phyloP scores from a whole-genome alignment of 306 rosid species.

The Notholithocarpus densiflorus region DNA sequence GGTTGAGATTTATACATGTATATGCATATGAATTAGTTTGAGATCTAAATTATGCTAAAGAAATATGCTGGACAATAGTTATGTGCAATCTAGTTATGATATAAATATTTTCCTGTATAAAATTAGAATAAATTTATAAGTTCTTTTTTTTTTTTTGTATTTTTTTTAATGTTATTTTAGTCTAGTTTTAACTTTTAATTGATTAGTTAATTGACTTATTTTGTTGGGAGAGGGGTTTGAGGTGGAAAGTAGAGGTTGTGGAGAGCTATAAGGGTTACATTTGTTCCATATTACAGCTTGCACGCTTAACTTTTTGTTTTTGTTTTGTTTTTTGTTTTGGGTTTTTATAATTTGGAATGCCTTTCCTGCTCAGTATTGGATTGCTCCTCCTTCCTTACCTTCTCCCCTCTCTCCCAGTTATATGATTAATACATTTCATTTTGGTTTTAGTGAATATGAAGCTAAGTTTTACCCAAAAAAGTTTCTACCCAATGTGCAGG shows the following conservation, averaged over 20 bases:
- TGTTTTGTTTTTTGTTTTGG: too few species aligned
- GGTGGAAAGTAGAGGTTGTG: neutral
- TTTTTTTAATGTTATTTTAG: neutral
- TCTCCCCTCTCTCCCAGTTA: neutral
- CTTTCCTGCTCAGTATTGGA: neutral
- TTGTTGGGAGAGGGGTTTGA: neutral
- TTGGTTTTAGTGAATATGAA: neutral
- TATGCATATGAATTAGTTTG: neutral
- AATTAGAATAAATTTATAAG: neutral
- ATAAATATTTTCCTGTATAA: neutral
- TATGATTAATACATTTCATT: neutral
- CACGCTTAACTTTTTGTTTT: neutral
- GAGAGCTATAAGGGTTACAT: neutral
- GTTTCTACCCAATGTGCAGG: neutral
- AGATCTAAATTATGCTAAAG: neutral
- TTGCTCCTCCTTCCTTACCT: neutral
- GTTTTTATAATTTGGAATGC: neutral
- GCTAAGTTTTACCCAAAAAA: too few species aligned
- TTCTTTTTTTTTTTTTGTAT: neutral
- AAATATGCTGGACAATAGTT: neutral
- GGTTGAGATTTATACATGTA: neutral
- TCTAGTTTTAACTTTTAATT: neutral
- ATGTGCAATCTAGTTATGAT: neutral
- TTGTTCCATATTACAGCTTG: neutral
- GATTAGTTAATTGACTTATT: neutral